A percentile compares a stretch with the other conserved stretches of the same genome.
Evolutionary conservation across 2,329 filamentous ascomycete species (phyloP).

Genomic region (Didymella glomerata): DNA sequence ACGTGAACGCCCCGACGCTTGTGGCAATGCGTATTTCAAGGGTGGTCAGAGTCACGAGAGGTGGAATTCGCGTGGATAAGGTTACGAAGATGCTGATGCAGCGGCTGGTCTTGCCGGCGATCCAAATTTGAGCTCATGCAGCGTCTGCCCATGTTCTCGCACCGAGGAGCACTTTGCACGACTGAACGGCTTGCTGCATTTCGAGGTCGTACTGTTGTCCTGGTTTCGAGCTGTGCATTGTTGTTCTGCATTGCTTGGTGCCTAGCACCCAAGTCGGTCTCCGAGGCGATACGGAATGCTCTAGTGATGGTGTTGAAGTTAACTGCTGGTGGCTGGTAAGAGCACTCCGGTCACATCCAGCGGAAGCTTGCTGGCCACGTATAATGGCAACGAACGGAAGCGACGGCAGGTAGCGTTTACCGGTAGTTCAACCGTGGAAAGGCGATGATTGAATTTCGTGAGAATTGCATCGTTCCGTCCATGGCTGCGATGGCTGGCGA

Average conservation of each 20-base stretch:
- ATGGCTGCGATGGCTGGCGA: neutral
- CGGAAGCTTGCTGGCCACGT: conserved; percentile 6
- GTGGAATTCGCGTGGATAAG: conserved; percentile 15
- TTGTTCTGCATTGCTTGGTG: conserved; percentile 11
- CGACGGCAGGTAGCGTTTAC: conserved; percentile 9
- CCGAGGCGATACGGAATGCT: conserved; percentile 17
- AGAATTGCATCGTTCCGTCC: neutral
- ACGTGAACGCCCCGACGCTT: conserved; percentile 28
- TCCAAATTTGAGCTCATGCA: conserved; percentile 17
- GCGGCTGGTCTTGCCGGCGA: conserved; percentile 15
- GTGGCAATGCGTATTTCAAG: conserved; percentile 24
- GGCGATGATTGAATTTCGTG: neutral
- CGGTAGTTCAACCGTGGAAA: neutral
- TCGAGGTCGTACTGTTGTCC: conserved; percentile 16
- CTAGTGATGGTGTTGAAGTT: conserved; percentile 2
- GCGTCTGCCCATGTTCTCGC: conserved; percentile 3
- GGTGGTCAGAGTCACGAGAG: conserved; percentile 21
- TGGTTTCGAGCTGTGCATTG: conserved; percentile 13
- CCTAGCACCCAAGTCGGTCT: conserved; percentile 3
- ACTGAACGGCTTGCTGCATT: conserved; percentile 9
- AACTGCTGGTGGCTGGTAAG: conserved; percentile 11
- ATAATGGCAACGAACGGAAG: conserved; percentile 16
- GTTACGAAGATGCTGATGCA: conserved; percentile 22
- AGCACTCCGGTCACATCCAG: conserved; percentile 5
- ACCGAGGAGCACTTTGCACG: conserved; percentile 2